Conservation (phyloP, 192 early-diverging fungal genomes). For the Piromyces sp. region DNA sequence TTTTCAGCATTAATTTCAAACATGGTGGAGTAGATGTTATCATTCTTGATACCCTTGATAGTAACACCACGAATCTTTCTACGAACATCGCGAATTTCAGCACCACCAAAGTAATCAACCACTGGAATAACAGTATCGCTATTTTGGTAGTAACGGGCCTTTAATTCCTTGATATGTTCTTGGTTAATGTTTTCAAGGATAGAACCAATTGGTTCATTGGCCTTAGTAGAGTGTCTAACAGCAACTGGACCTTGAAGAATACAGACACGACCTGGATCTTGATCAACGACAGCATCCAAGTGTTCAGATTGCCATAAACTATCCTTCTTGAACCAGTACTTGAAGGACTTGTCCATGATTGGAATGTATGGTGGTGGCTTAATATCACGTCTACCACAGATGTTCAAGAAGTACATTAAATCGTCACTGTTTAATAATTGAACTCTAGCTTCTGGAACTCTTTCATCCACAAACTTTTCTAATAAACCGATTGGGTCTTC, state of each 20-base stretch:
- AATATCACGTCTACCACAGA: constrained; percentile 54
- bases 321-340: constrained; percentile 78
- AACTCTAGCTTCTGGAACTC: constrained; percentile 43
- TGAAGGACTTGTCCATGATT: constrained; percentile 71
- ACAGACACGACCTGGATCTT: constrained; percentile 64
- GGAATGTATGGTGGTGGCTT: constrained; percentile 85
- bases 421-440: constrained; percentile 73
- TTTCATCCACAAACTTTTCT: constrained; percentile 39
- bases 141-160: constrained; percentile 49
- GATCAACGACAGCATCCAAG: constrained; percentile 59
- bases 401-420: constrained; percentile 60
- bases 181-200: constrained; percentile 73
- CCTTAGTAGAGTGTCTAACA: constrained; percentile 45
- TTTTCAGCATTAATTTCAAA: constrained; percentile 30
- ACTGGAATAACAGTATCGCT: constrained; percentile 44
- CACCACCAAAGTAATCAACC: constrained; percentile 55
- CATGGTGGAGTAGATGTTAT: constrained; percentile 22
- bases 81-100: constrained; percentile 8
- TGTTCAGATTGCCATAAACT: constrained; percentile 80
- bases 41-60: constrained; percentile 16
- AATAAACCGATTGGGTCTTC: constrained; percentile 41
- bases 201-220: constrained; percentile 72
- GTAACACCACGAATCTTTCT: constrained; percentile 18
- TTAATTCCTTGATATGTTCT: constrained; percentile 54
- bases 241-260: constrained; percentile 85